phyloP scores from a whole-genome alignment of 208 protist species.

The Tritrichomonas musculus region DNA sequence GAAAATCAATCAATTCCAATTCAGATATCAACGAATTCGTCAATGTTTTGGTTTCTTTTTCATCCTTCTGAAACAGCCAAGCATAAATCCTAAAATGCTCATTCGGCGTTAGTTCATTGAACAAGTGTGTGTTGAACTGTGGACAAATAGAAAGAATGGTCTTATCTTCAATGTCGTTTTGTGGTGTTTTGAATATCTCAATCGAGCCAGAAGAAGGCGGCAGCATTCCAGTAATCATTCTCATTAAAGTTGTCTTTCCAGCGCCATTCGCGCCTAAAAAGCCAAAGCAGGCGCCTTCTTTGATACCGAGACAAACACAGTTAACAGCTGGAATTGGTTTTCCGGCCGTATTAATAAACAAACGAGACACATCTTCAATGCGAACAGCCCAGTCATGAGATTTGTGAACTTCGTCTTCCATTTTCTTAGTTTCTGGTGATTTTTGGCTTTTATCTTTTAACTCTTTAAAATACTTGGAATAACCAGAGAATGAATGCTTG shows the following conservation, averaged over 20 bases:
- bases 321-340: conserved; percentile 13
- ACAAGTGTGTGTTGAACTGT: conserved; percentile 31
- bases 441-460: neutral
- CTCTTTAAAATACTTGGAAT: neutral
- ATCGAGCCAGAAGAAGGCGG: conserved; percentile 30
- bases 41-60: neutral
- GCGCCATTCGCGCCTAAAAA: conserved; percentile 6
- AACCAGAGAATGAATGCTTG: neutral
- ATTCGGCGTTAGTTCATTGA: neutral
- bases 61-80: neutral
- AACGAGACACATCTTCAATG: neutral
- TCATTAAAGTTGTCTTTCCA: conserved; percentile 16
- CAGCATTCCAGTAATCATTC: conserved; percentile 38
- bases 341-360: no score
- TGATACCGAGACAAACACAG: no score
- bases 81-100: neutral
- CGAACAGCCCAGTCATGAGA: neutral
- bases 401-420: neutral
- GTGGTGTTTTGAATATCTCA: neutral
- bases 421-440: neutral
- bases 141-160: neutral
- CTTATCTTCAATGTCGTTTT: neutral
- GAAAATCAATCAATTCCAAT: neutral
- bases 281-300: neutral
- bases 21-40: neutral